Conservation (phyloP, 805 yeast genomes). For the Candida insectalens region DNA sequence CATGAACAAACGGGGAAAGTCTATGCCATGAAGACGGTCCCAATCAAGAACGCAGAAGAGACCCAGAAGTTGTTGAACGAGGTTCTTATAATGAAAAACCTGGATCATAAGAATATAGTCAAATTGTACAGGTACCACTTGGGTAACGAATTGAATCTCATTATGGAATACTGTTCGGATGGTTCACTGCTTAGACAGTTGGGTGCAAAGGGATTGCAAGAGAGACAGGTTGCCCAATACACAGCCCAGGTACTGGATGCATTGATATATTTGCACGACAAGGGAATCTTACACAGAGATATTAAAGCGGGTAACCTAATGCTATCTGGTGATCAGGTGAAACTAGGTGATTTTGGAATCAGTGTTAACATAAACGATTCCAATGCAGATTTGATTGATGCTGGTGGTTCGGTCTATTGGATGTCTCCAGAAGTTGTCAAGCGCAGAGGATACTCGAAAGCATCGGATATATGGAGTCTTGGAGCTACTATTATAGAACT, state of each 20-base stretch:
- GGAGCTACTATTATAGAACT: slow-evolving; percentile 94
- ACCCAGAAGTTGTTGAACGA: slow-evolving; percentile 39
- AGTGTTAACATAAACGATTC: slow-evolving; percentile 40
- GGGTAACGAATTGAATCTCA: slow-evolving; percentile 43
- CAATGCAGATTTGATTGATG: slow-evolving; percentile 26
- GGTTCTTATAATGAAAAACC: slow-evolving; percentile 53
- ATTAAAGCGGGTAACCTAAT: slow-evolving; percentile 69
- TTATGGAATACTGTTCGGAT: slow-evolving; percentile 55
- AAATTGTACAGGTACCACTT: slow-evolving; percentile 61
- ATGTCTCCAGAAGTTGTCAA: slow-evolving; percentile 96
- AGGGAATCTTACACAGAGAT: slow-evolving; percentile 70
- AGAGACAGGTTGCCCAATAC: slow-evolving; percentile 37
- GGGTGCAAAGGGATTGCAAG: slow-evolving; percentile 46
- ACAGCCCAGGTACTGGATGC: slow-evolving; percentile 51
- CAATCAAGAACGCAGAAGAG: slow-evolving; percentile 5
- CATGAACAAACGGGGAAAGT: slow-evolving; percentile 6
- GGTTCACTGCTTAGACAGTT: slow-evolving; percentile 48
- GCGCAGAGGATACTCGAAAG: slow-evolving; percentile 75
- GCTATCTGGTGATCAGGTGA: slow-evolving; percentile 44
- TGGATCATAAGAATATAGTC: slow-evolving; percentile 59
- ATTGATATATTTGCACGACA: slow-evolving; percentile 54
- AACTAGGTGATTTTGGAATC: slow-evolving; percentile 72
- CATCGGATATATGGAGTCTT: slow-evolving; percentile 87
- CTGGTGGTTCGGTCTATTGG: slow-evolving; percentile 88
- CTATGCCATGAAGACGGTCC: slow-evolving; percentile 17